phyloP scores from a whole-genome alignment of 352 stramenopile genomes.

The Phytopythium montanum region DNA sequence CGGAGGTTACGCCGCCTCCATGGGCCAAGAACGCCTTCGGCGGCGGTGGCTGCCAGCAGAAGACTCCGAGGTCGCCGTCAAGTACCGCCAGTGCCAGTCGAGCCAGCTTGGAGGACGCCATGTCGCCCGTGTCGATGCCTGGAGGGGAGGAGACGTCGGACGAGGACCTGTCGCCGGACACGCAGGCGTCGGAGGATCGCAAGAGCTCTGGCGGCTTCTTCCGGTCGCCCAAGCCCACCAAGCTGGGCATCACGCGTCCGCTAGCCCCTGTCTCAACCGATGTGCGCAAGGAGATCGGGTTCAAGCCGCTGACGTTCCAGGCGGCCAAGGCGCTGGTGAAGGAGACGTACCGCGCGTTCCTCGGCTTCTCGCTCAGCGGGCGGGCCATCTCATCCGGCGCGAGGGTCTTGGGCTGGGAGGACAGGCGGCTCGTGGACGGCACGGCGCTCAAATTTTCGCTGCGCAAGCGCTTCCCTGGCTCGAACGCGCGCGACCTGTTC shows the following conservation, averaged over 20 bases:
- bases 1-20: constrained; percentile 14
- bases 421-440: constrained; percentile 49
- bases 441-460: constrained; percentile 64
- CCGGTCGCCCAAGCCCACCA: constrained; percentile 27
- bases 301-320: constrained; percentile 29
- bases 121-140: constrained; percentile 8
- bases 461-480: constrained; percentile 45
- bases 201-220: constrained; percentile 24
- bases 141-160: constrained; percentile 19
- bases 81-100: constrained; percentile 4
- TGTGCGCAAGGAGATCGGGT: constrained; percentile 44
- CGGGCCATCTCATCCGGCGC: constrained; percentile 41
- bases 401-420: constrained; percentile 61
- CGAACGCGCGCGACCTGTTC: constrained; percentile 43
- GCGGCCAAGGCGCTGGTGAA: constrained; percentile 35
- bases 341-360: constrained; percentile 42
- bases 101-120: constrained; percentile 12
- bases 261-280: constrained; percentile 25
- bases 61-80: constrained; percentile 12
- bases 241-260: constrained; percentile 20
- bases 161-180: constrained; percentile 31
- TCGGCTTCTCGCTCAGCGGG: constrained; percentile 52
- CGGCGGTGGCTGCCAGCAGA: not conserved
- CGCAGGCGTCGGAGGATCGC: constrained; percentile 12
- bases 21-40: constrained; percentile 2